Evolutionary conservation across 1,139 yeast species (phyloP).

Genomic region (Barnettozyma hawaiiensis): DNA sequence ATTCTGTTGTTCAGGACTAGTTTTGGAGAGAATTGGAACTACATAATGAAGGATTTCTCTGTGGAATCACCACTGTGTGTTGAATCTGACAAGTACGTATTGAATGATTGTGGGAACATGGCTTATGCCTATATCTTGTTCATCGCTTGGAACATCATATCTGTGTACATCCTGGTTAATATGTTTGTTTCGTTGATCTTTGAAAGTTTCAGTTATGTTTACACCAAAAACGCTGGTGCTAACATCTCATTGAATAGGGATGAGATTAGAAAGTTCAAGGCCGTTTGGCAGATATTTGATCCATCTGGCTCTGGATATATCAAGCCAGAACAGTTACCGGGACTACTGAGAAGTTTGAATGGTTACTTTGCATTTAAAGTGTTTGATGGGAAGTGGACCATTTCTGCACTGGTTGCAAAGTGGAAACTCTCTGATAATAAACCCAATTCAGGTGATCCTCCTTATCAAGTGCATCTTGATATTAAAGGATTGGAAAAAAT

Average conservation of each 20-base stretch:
- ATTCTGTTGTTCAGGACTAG: slow-evolving; percentile 77
- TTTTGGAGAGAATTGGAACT: slow-evolving; percentile 97
- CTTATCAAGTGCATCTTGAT: slow-evolving; percentile 55
- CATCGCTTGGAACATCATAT: slow-evolving; percentile 82
- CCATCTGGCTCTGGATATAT: slow-evolving; percentile 76
- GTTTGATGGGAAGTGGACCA: slow-evolving; percentile 50
- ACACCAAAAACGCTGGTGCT: slow-evolving; percentile 43
- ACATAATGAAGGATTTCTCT: slow-evolving; percentile 72
- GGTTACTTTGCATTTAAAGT: slow-evolving; percentile 74
- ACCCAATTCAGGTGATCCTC: too few species aligned
- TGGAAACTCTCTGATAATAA: slow-evolving; percentile 39
- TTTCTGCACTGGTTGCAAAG: slow-evolving; percentile 42
- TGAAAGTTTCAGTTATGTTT: slow-evolving; percentile 86
- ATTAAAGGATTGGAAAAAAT: slow-evolving; percentile 38
- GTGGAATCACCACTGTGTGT: slow-evolving; percentile 65
- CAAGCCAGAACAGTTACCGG: slow-evolving; percentile 47
- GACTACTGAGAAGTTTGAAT: slow-evolving; percentile 53
- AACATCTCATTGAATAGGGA: slow-evolving; percentile 61
- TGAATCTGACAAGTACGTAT: slow-evolving; percentile 33
- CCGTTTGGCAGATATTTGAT: slow-evolving; percentile 73
- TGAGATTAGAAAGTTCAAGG: slow-evolving; percentile 70
- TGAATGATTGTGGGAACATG: slow-evolving; percentile 77
- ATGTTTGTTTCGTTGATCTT: slow-evolving; percentile 85
- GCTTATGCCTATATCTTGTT: slow-evolving; percentile 72
- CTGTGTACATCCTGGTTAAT: slow-evolving; percentile 92